phyloP scores from a whole-genome alignment of 1,284 basidiomycete species.

The Athelia sp. region DNA sequence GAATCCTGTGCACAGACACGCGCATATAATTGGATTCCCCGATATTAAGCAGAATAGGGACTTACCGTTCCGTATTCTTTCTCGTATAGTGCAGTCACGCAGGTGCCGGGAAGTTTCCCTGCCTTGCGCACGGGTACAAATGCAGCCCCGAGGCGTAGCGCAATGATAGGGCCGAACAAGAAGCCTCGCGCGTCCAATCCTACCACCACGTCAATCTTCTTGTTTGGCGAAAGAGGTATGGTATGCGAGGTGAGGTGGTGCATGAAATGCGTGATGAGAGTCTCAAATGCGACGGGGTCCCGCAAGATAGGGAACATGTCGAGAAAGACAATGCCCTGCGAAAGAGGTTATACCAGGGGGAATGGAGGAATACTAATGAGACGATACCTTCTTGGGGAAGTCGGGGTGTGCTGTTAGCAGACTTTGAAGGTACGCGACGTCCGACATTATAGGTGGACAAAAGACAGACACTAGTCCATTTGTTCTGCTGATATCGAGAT shows the following conservation, averaged over 20 bases:
- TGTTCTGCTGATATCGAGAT: too few relatives aligned
- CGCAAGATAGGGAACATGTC: conserved; percentile 91
- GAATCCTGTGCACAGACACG: conserved; percentile 52
- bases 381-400: conserved; percentile 87
- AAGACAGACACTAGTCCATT: too few relatives aligned
- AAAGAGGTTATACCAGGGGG: conserved; percentile 1
- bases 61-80: conserved; percentile 92
- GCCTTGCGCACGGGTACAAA: conserved; percentile 96
- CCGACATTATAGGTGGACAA: conserved; percentile 49
- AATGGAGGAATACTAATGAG: too few relatives aligned
- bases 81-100: conserved; percentile 74
- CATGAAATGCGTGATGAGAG: conserved; percentile 86
- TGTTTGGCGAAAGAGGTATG: conserved; percentile 50
- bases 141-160: conserved; percentile 86
- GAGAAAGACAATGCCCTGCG: conserved; percentile 74
- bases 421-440: conserved; percentile 69
- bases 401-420: conserved; percentile 69
- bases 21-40: too few relatives aligned
- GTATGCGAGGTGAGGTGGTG: conserved; percentile 83
- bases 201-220: conserved; percentile 91
- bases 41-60: conserved; percentile 14
- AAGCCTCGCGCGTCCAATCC: conserved; percentile 97
- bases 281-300: conserved; percentile 82
- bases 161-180: conserved; percentile 90
- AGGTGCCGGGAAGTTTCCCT: conserved; percentile 91